Conservation (phyloP, 192 early-diverging fungal species). For the Backusella tarrabulga region DNA sequence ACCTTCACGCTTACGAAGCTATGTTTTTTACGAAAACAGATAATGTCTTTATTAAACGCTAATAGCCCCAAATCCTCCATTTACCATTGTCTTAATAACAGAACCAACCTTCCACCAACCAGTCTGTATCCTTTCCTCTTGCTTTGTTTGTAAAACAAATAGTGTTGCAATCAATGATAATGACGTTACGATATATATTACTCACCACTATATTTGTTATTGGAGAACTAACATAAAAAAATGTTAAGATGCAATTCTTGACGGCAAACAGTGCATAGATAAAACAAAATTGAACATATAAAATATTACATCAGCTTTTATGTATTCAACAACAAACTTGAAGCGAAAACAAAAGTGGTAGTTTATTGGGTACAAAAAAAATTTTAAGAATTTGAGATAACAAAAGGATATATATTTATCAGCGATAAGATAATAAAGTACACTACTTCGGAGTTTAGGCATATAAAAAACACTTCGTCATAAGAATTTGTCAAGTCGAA, state of each 20-base stretch:
- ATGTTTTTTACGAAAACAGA: not conserved
- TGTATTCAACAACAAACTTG: not conserved
- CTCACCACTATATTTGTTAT: not conserved
- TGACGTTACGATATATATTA: not conserved
- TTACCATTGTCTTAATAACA: not conserved
- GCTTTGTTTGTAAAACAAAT: not conserved
- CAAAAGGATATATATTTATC: constrained; percentile 7
- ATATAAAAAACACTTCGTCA: constrained; percentile 3
- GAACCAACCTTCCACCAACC: not conserved
- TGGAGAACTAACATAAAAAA: not conserved
- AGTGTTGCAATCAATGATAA: not conserved
- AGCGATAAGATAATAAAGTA: not conserved
- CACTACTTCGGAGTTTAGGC: not conserved
- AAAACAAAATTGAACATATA: not conserved
- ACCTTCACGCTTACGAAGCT: not conserved
- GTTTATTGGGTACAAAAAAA: constrained; percentile 4
- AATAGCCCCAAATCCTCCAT: not conserved
- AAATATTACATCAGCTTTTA: not conserved
- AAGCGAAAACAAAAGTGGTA: not conserved
- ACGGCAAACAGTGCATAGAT: not conserved
- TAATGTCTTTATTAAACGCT: not conserved
- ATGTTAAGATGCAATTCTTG: not conserved
- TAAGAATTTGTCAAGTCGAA: constrained; percentile 11
- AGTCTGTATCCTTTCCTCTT: not conserved
- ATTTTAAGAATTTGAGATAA: constrained; percentile 7